phyloP scores from a whole-genome alignment of 345 rosid species.

The Heritiera fomes region DNA sequence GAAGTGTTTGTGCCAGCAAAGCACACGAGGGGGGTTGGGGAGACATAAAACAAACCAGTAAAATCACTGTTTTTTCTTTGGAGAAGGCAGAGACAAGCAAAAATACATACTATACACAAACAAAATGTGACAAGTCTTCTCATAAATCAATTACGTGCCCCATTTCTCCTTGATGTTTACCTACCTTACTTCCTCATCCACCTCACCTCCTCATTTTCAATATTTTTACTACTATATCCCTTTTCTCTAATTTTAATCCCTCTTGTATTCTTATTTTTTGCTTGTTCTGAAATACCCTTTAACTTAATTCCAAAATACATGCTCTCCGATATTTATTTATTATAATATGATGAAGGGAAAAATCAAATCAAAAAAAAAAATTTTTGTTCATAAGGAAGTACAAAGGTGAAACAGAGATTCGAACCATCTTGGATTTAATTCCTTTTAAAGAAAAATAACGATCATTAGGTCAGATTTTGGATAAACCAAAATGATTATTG shows the following conservation, averaged over 20 bases:
- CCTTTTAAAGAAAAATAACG: too few species aligned
- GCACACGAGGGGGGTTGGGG: slow-evolving; percentile 18
- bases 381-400: too few species aligned
- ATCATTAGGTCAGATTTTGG: too few species aligned
- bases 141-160: slow-evolving; percentile 30
- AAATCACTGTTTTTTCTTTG: slow-evolving; percentile 10
- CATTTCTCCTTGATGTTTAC: slow-evolving; percentile 26
- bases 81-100: slow-evolving; percentile 6
- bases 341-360: too few species aligned
- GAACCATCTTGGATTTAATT: too few species aligned
- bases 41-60: slow-evolving; percentile 29
- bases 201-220: not conserved
- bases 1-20: slow-evolving; percentile 24
- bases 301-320: not conserved
- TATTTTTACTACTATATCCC: slow-evolving; percentile 8
- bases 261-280: not conserved
- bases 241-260: not conserved
- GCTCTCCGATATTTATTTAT: not conserved
- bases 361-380: too few species aligned
- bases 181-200: slow-evolving; percentile 10
- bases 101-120: not conserved
- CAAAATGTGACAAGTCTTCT: slow-evolving; percentile 26
- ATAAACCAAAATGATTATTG: too few species aligned
- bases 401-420: too few species aligned
- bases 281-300: not conserved